Conservation (phyloP, 1,139 yeast species). For the Spencermartinsiella ligniputridi region DNA sequence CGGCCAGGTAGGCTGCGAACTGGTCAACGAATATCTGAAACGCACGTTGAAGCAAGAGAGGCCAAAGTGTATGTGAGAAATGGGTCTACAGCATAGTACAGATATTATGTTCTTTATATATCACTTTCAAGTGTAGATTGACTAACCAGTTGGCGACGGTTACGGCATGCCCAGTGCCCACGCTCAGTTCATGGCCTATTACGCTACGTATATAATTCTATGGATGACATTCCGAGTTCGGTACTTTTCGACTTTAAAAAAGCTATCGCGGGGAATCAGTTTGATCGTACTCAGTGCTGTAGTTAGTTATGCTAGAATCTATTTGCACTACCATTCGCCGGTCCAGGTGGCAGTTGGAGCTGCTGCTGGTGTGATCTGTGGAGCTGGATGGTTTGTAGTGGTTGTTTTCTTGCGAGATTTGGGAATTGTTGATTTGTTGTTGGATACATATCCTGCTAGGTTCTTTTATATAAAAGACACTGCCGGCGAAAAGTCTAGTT, state of each 20-base stretch:
- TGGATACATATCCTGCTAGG: constrained; percentile 32
- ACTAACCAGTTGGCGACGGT: constrained; percentile 46
- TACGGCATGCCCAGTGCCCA: constrained; percentile 99
- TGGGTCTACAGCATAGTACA: constrained; percentile 4
- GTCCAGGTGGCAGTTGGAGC: constrained; percentile 75
- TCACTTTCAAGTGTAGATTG: constrained; percentile 28
- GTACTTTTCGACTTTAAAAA: constrained; percentile 31
- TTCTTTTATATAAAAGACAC: constrained; percentile 37
- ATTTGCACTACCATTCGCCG: constrained; percentile 69
- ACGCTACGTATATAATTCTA: constrained; percentile 59
- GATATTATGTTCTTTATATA: constrained; percentile 34
- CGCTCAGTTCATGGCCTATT: constrained; percentile 91
- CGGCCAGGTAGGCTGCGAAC: constrained; percentile 81
- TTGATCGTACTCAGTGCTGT: constrained; percentile 34
- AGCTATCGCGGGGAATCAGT: constrained; percentile 25
- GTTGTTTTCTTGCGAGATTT: constrained; percentile 40
- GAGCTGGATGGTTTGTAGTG: constrained; percentile 52
- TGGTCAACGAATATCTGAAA: constrained; percentile 66
- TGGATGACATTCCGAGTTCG: constrained; percentile 43
- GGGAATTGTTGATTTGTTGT: constrained; percentile 34
- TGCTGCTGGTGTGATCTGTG: constrained; percentile 56
- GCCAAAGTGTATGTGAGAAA: constrained; percentile 44
- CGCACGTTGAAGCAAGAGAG: constrained; percentile 63
- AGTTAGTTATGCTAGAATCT: constrained; percentile 73
- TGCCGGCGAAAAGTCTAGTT: constrained; percentile 30